phyloP scores from a whole-genome alignment of 169 alveolate genomes.

The Condylostoma magnum region DNA sequence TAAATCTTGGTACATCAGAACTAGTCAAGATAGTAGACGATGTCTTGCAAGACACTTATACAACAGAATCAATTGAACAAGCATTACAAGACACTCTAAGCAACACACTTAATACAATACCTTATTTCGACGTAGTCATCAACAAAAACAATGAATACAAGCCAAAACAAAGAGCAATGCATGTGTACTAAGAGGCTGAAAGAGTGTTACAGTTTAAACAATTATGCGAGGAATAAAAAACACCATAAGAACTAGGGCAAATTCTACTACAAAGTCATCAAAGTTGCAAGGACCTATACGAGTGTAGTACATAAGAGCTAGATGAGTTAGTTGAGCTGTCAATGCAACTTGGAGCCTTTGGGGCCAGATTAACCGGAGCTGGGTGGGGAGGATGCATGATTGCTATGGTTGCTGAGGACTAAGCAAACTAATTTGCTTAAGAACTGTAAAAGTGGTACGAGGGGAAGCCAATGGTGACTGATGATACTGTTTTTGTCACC shows the following conservation, averaged over 20 bases:
- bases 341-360: slow-evolving; percentile 75
- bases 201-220: slow-evolving; percentile 63
- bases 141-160: slow-evolving; percentile 26
- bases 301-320: slow-evolving; percentile 66
- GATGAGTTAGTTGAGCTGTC: slow-evolving; percentile 53
- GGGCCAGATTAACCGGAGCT: slow-evolving; percentile 84
- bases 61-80: slow-evolving; percentile 12
- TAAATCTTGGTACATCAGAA: slow-evolving; percentile 23
- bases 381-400: slow-evolving; percentile 91
- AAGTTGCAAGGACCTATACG: slow-evolving; percentile 65
- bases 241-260: slow-evolving; percentile 49
- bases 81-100: slow-evolving; percentile 26
- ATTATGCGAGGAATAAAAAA: slow-evolving; percentile 31
- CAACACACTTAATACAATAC: slow-evolving; percentile 40
- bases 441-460: slow-evolving; percentile 46
- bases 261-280: slow-evolving; percentile 64
- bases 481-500: slow-evolving; percentile 10
- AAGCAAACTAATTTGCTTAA: slow-evolving; percentile 33
- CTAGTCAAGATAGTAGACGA: slow-evolving; percentile 34
- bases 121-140: slow-evolving; percentile 45
- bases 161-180: slow-evolving; percentile 63
- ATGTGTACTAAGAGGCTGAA: slow-evolving; percentile 66
- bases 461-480: slow-evolving; percentile 24
- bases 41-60: slow-evolving; percentile 35
- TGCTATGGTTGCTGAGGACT: slow-evolving; percentile 49